Evolutionary conservation across 148 eudicot genomes (phyloP).

Genomic region (Rhododendron molle): DNA sequence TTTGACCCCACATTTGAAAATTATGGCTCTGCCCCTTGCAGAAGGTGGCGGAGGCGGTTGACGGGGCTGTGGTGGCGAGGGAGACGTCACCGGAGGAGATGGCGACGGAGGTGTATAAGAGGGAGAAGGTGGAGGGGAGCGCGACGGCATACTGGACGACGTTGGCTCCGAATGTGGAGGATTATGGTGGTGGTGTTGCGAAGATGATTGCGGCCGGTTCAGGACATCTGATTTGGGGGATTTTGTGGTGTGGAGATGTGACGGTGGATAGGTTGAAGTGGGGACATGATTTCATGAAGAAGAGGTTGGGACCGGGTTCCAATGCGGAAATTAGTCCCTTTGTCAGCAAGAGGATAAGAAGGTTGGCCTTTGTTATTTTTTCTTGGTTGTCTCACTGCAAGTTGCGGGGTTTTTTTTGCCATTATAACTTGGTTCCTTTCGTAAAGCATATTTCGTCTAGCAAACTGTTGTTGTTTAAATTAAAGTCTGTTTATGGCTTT

Average conservation of each 20-base stretch:
- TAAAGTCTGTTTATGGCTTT: not conserved
- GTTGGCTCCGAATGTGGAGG: conserved; percentile 85
- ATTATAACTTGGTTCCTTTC: not conserved
- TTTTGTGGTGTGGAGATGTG: conserved; percentile 90
- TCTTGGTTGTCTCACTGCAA: not conserved
- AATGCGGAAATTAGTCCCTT: conserved; percentile 49
- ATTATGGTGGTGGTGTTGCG: conserved; percentile 55
- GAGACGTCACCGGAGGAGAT: conserved; percentile 50
- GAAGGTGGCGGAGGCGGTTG: conserved; percentile 30
- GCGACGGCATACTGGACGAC: conserved; percentile 79
- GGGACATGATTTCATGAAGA: conserved; percentile 68
- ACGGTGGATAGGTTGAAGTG: conserved; percentile 71
- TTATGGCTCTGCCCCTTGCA: conserved; percentile 6
- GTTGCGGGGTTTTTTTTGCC: not conserved
- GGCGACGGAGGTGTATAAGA: conserved; percentile 27
- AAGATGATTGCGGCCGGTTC: conserved; percentile 79
- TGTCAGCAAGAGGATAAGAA: conserved; percentile 50
- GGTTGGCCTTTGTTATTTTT: conserved; percentile 35
- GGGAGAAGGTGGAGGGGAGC: conserved; percentile 44
- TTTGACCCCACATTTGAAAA: not conserved
- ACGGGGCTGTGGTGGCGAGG: conserved; percentile 42
- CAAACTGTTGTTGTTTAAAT: not conserved
- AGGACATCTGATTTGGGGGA: conserved; percentile 61
- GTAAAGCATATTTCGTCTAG: not conserved
- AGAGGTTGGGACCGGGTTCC: conserved; percentile 28